Base-by-base conservation (phyloP, 2,329 filamentous ascomycete species). In the Gaeumannomyces sp. region DNA sequence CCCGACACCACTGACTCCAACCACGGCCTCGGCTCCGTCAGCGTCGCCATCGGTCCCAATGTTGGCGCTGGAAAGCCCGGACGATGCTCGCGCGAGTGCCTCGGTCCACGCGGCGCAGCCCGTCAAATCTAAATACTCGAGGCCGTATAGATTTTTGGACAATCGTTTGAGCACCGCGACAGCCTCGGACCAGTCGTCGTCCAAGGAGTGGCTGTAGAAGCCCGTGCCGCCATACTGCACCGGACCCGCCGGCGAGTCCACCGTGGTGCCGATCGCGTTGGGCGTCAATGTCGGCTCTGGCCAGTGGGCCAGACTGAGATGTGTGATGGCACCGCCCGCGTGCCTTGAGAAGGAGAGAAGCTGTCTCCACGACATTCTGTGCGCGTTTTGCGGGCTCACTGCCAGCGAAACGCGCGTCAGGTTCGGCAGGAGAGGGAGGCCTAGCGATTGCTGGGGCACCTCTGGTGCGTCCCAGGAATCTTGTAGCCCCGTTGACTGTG, bases 231-330 rank as follows among this genome's bases (percentile, higher is more conserved):
- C 79, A 67, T 86, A 87, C 19, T 71, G 73, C 35, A 70, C 75
- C 25, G 27, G 31, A 33, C 78, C 82, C 38, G 78, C 73, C 5
- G 77, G 75, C 5, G 80, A 79, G 1, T 78, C 73, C 2, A 87
- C 73, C 2, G 80, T 79, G 0, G 82, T 74, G 31, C 76, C 76
- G 65, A 78, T 80, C 8, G 84, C 80, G 68, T 83, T 82, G 11
- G 83, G 83, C 2, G 84, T 85, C n/a, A 86, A 74, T 22, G 79
- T 80, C 2, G 86, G 86, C 62, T 81, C 79, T 1, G 86, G 86
- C 86, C 86, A 89, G 71, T 82, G 83, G 22, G 85, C 84, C 8
- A 89, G 77, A 68, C 81, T 86, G 57, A 89, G 76, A 69, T 89
- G 85, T 1, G 86, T 89, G 56, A 89, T 73, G 19, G 78, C 80